Conservation (phyloP, 2,329 filamentous ascomycete genomes). For the Xylariaceae sp. region DNA sequence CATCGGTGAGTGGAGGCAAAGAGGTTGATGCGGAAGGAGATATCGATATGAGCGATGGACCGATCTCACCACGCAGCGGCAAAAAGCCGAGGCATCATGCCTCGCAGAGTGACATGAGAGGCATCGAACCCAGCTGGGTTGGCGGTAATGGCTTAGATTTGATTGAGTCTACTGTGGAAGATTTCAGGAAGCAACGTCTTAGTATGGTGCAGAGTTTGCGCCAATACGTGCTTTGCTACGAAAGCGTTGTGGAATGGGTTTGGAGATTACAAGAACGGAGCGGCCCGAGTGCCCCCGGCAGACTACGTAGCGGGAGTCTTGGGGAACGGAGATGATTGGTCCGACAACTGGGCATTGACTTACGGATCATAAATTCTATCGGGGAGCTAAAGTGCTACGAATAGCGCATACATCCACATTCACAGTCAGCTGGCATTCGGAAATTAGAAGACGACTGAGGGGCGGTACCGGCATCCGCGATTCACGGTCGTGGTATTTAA, state of each 20-base stretch:
- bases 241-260: constrained; percentile 88
- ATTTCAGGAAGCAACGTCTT: constrained; percentile 80
- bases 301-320: constrained; percentile 31
- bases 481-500: too few species aligned
- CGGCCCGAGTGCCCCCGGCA: constrained; percentile 12
- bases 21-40: constrained; percentile 40
- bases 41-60: constrained; percentile 36
- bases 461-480: too few species aligned
- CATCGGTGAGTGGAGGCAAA: constrained; percentile 19
- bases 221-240: constrained; percentile 95
- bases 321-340: constrained; percentile 16
- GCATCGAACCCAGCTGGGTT: constrained; percentile 61
- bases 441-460: too few species aligned
- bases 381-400: too few species aligned
- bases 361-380: too few species aligned
- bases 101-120: constrained; percentile 3
- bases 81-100: constrained; percentile 13
- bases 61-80: constrained; percentile 22
- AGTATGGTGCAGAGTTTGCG: constrained; percentile 96
- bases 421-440: too few species aligned
- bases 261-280: constrained; percentile 41
- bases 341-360: background rate
- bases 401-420: too few species aligned
- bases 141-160: constrained; percentile 68
- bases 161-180: constrained; percentile 81